Evolutionary conservation across 1,284 basidiomycete genomes (phyloP), one percentile per base, ranked within the genome.

Genomic region (Xerocomus minutiporus): DNA sequence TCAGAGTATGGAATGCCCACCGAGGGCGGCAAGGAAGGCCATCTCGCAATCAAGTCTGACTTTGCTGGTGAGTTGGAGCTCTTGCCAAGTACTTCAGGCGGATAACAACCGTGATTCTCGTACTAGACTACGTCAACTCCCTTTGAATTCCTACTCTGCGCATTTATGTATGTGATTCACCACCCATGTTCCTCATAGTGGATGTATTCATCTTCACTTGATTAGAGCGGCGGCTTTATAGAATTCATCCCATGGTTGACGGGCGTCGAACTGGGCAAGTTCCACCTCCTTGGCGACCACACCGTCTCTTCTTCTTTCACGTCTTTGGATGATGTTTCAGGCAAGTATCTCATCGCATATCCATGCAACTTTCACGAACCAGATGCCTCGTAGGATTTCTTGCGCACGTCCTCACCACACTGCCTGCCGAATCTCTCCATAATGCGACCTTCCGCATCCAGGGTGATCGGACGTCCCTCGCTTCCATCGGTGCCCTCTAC

Each of bases 1-100:
- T 71, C 70, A 8, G 74, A 75, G 50, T 73, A 65, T 25, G 72
- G 73, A 5, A 62, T 61, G 56, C 61, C 61, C 9, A 65, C 65
- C 1, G 63, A 69, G 17, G 63, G 62, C 7, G 54, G 57, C 6
- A 61, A 57, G 42, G 61, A 62, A 0, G 66, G 66, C 13, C 59
- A 61, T 26, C 44, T 66, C 25, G 40, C 15, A 4, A 42, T 55
- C 47, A 70, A 67, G 38, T 63, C 65, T 35, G 45, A 61, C 26
- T 43, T 69, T 44, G 61, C 61, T 28, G 64, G 65, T 66, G 23
- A 45, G 61, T 56, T 43, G 2, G 4, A 13, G 2, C 9, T 25
- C 3, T 26, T 15, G 12, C 20, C 20, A 20, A 20, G 23, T 32
- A 11, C n/a, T 1, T 12, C 20, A 5, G 2, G 34, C 7, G n/a